Percentiles rank a stretch among this genome's conserved stretches.
phyloP scores from a whole-genome alignment of 495 filamentous ascomycete genomes.

The Penicillium daleae region DNA sequence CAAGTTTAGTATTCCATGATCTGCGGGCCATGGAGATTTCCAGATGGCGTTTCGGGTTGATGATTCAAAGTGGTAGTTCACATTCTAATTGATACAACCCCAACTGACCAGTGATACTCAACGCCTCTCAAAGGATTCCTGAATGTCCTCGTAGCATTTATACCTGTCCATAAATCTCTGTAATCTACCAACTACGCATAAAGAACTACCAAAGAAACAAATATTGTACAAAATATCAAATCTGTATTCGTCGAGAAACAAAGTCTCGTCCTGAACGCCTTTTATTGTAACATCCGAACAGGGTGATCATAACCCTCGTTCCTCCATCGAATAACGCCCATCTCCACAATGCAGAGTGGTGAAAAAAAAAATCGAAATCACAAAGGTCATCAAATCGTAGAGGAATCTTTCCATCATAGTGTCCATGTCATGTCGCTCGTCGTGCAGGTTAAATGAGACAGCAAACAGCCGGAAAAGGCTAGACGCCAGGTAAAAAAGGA shows the following conservation, averaged over 20 bases:
- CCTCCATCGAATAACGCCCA: constrained; percentile 8
- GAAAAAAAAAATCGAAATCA: constrained; percentile 6
- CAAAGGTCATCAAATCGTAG: constrained; percentile 25
- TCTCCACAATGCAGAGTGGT: constrained; percentile 4
- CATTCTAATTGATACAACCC: neutral
- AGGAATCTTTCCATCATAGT: constrained; percentile 15
- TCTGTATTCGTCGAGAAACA: constrained; percentile 2
- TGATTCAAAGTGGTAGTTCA: neutral
- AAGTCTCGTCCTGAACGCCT: constrained; percentile 8
- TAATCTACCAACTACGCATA: neutral
- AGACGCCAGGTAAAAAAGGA: constrained; percentile 4
- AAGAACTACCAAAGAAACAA: neutral
- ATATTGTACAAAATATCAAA: neutral
- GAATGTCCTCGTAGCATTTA: neutral
- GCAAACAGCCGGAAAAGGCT: neutral
- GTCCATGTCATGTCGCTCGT: constrained; percentile 18
- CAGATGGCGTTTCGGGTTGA: neutral
- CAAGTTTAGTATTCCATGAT: neutral
- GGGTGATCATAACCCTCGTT: neutral
- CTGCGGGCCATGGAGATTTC: neutral
- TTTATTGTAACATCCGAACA: constrained; percentile 4
- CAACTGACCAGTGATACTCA: neutral
- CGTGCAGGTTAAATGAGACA: constrained; percentile 16
- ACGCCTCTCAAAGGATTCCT: neutral
- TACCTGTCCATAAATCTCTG: neutral